phyloP scores from a whole-genome alignment of 805 yeast species.

The Kodamaea neixiangensis region DNA sequence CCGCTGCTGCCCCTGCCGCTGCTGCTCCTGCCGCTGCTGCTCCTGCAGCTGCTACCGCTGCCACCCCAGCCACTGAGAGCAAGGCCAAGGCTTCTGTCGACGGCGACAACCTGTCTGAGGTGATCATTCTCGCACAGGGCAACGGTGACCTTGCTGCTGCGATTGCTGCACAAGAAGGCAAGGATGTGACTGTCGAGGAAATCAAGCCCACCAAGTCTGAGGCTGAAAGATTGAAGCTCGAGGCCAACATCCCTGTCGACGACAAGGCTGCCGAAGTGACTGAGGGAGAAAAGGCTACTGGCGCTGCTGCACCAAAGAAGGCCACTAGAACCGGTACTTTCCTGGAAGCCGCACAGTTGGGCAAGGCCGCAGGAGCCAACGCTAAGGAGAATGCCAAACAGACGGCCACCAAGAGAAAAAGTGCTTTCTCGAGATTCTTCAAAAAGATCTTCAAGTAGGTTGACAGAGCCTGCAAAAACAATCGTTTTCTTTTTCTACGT shows the following conservation, averaged over 20 bases:
- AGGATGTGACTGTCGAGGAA: conserved; percentile 42
- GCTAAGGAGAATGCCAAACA: conserved; percentile 12
- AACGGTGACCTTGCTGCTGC: conserved; percentile 34
- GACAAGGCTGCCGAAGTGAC: conserved; percentile 3
- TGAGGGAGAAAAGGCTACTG: conserved; percentile 9
- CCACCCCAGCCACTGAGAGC: conserved; percentile 16
- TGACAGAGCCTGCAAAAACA: not conserved
- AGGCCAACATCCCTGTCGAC: conserved; percentile 23
- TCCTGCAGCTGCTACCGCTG: conserved; percentile 15
- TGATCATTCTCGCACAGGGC: conserved; percentile 44
- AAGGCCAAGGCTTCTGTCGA: conserved; percentile 9
- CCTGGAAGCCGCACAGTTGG: conserved; percentile 6
- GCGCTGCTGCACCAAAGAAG: conserved; percentile 14
- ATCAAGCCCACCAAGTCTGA: conserved; percentile 43
- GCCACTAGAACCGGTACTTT: conserved; percentile 1
- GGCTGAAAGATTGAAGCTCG: conserved; percentile 36
- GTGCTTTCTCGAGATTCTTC: conserved; percentile 17
- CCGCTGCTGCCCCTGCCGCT: conserved; percentile 17
- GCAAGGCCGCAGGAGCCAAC: conserved; percentile 10
- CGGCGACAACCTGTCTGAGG: conserved; percentile 23
- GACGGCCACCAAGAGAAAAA: conserved; percentile 15
- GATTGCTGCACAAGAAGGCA: conserved; percentile 36
- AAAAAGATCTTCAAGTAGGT: conserved; percentile 17
- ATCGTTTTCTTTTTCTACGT: conserved; percentile 1
- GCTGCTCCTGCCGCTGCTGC: conserved; percentile 7